Percentiles rank a stretch among this genome's conserved stretches.
phyloP scores from a whole-genome alignment of 2,329 filamentous ascomycete genomes.

The Rhynchosporium secalis region DNA sequence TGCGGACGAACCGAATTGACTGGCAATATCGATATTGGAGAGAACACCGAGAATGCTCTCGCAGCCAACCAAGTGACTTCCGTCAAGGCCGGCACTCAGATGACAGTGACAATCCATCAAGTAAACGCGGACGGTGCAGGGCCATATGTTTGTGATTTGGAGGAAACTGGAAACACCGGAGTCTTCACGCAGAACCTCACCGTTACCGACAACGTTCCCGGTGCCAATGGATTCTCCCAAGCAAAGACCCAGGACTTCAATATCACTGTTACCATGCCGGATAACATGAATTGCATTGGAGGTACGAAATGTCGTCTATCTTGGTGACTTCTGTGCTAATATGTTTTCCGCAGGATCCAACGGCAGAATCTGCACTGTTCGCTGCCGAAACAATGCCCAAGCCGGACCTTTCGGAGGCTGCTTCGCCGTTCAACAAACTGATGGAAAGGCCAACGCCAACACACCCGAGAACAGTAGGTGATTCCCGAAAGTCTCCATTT shows the following conservation, averaged over 20 bases:
- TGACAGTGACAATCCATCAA: constrained; percentile 55
- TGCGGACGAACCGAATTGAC: constrained; percentile 62
- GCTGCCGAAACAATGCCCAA: constrained; percentile 58
- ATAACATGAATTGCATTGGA: constrained; percentile 50
- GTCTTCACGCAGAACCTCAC: constrained; percentile 49
- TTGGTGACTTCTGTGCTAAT: neutral
- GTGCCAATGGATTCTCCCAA: constrained; percentile 57
- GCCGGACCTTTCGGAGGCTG: constrained; percentile 60
- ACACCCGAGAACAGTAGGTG: constrained; percentile 40
- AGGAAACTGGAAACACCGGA: constrained; percentile 47
- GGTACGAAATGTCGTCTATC: constrained; percentile 42
- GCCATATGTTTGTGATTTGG: constrained; percentile 56
- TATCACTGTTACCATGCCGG: constrained; percentile 55
- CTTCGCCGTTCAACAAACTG: constrained; percentile 57
- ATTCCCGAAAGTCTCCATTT: neutral
- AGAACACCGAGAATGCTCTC: constrained; percentile 55
- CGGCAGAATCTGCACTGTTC: constrained; percentile 58
- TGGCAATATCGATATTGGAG: constrained; percentile 62
- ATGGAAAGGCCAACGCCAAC: constrained; percentile 46
- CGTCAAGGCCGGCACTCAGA: constrained; percentile 47
- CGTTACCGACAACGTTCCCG: constrained; percentile 60
- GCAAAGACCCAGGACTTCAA: constrained; percentile 56
- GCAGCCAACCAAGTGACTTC: constrained; percentile 49
- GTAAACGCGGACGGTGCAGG: constrained; percentile 55
- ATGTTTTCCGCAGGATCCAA: constrained; percentile 47